Evolutionary conservation across 1,284 basidiomycete species (phyloP).

Genomic region (Mrakiaceae sp.): DNA sequence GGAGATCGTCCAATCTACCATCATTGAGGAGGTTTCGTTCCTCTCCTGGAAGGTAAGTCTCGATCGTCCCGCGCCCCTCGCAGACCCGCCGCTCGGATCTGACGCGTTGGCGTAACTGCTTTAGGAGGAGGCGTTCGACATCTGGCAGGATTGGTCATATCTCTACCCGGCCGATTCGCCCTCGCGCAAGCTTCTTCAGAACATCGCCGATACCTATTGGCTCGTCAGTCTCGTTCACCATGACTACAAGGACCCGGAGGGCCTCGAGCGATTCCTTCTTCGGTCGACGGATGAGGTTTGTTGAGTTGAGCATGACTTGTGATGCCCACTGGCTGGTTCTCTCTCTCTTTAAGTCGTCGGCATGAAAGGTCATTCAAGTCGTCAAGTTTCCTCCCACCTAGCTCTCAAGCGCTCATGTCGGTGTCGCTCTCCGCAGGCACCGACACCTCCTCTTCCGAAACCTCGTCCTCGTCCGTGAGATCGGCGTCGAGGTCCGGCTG

Average conservation of each 20-base stretch:
- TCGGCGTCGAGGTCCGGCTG: constrained; percentile 10
- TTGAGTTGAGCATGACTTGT: not conserved
- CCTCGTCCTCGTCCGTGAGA: not conserved
- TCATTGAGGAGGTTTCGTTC: constrained; percentile 93
- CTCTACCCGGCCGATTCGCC: constrained; percentile 67
- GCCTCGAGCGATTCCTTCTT: constrained; percentile 74
- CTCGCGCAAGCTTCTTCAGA: constrained; percentile 61
- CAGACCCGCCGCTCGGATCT: not conserved
- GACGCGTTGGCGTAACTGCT: not conserved
- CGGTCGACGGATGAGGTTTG: not conserved
- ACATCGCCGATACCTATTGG: constrained; percentile 66
- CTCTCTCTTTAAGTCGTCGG: no score
- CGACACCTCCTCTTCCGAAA: no score
- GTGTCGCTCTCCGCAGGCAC: no score
- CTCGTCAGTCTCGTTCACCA: constrained; percentile 89
- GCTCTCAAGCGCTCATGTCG: no score
- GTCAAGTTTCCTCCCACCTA: no score
- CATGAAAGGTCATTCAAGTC: no score
- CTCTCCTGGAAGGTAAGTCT: constrained; percentile 82
- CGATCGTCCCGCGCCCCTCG: not conserved
- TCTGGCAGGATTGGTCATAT: constrained; percentile 90
- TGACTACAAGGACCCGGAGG: constrained; percentile 72
- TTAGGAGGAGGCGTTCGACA: constrained; percentile 91
- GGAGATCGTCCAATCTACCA: constrained; percentile 95
- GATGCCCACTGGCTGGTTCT: no score